Percentiles rank a stretch among this genome's conserved stretches.
phyloP scores from a whole-genome alignment of 371 early-diverging fungal genomes.

The Lichtheimia hyalospora region DNA sequence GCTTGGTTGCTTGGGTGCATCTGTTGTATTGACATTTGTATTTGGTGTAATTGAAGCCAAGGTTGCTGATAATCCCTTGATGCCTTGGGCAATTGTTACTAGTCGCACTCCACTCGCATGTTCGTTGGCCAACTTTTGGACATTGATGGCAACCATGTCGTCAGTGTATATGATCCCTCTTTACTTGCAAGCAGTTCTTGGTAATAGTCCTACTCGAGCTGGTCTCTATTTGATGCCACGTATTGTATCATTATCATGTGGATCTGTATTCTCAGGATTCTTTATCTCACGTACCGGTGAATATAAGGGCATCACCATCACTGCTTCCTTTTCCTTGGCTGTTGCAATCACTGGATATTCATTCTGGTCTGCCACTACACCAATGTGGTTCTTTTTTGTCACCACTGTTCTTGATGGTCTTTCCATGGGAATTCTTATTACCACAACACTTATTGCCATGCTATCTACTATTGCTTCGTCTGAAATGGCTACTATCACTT shows the following conservation, averaged over 20 bases:
- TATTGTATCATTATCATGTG: slow-evolving; percentile 28
- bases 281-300: slow-evolving; percentile 50
- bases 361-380: slow-evolving; percentile 19
- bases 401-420: slow-evolving; percentile 42
- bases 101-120: slow-evolving; percentile 40
- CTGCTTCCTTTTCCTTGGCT: slow-evolving; percentile 14
- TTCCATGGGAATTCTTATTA: slow-evolving; percentile 42
- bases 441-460: slow-evolving; percentile 49
- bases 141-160: slow-evolving; percentile 32
- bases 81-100: slow-evolving; percentile 52
- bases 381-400: slow-evolving; percentile 18
- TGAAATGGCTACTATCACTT: slow-evolving; percentile 55
- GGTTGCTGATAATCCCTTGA: slow-evolving; percentile 59
- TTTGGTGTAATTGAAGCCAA: slow-evolving; percentile 63
- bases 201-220: slow-evolving; percentile 35
- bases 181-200: slow-evolving; percentile 40
- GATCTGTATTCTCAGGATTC: slow-evolving; percentile 39
- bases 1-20: slow-evolving; percentile 54
- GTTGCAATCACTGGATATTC: slow-evolving; percentile 27
- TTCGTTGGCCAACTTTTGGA: slow-evolving; percentile 35
- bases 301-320: slow-evolving; percentile 28
- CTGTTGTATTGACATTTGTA: slow-evolving; percentile 35
- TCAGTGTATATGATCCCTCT: slow-evolving; percentile 37
- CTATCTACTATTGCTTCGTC: slow-evolving; percentile 40
- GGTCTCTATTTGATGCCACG: slow-evolving; percentile 46